phyloP scores from a whole-genome alignment of 2,329 filamentous ascomycete genomes.

The Diaporthe citriasiana region DNA sequence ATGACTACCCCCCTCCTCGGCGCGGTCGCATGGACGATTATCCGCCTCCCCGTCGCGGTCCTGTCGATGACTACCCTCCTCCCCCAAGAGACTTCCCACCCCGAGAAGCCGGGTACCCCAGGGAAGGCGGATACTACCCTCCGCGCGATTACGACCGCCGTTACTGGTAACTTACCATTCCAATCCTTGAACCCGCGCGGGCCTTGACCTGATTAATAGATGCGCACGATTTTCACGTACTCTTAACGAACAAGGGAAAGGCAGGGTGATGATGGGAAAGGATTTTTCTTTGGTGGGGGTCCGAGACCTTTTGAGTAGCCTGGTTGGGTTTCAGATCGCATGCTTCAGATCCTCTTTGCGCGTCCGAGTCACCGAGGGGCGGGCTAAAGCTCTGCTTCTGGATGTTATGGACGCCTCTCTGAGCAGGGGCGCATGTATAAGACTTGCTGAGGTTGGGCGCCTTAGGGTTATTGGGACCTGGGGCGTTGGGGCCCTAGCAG shows the following conservation, averaged over 20 bases:
- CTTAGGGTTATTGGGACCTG: neutral
- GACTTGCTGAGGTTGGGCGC: neutral
- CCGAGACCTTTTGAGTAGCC: constrained; percentile 13
- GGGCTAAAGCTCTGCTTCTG: neutral
- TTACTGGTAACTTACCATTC: constrained; percentile 60
- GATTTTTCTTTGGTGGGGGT: neutral
- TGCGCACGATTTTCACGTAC: constrained; percentile 33
- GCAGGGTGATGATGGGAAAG: constrained; percentile 37
- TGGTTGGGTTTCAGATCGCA: constrained; percentile 9
- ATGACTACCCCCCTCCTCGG: constrained; percentile 76
- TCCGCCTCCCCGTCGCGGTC: constrained; percentile 62
- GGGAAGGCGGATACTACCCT: constrained; percentile 61
- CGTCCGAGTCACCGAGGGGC: neutral
- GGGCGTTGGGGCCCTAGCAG: neutral
- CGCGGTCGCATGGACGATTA: constrained; percentile 67
- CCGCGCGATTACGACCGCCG: constrained; percentile 61
- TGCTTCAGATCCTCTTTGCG: neutral
- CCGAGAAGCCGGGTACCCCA: constrained; percentile 65
- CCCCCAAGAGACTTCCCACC: constrained; percentile 64
- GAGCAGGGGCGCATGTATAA: neutral
- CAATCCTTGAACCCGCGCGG: constrained; percentile 43
- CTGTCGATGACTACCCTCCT: constrained; percentile 70
- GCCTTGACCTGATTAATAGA: constrained; percentile 45
- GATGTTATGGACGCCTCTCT: neutral
- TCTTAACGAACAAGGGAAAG: constrained; percentile 33